Percentiles rank a stretch among this genome's conserved stretches.
Conservation (phyloP, 805 yeast genomes). For the Ogataea ganodermae region DNA sequence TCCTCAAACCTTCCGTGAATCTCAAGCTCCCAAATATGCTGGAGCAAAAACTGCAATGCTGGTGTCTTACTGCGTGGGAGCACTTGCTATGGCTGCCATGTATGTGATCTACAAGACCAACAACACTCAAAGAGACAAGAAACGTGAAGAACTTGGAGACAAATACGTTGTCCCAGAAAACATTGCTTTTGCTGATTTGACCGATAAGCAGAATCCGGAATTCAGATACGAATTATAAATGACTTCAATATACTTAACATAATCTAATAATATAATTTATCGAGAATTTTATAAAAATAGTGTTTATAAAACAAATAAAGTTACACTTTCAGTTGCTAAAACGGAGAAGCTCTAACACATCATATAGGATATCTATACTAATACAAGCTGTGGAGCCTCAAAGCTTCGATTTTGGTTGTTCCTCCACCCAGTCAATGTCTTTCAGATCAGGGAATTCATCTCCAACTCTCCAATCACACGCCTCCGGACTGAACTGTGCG, state of each 20-base stretch:
- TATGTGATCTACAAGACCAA: conserved; percentile 19
- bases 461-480: conserved; percentile 15
- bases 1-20: conserved; percentile 53
- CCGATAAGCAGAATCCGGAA: conserved; percentile 43
- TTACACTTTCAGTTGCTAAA: no score
- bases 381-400: no score
- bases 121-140: conserved; percentile 26
- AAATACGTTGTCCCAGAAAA: conserved; percentile 30
- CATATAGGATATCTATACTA: no score
- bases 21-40: conserved; percentile 46
- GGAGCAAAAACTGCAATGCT: conserved; percentile 45
- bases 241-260: no score
- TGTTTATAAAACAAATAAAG: no score
- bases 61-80: conserved; percentile 13
- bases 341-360: no score
- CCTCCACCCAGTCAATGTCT: conserved; percentile 12
- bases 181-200: conserved; percentile 46
- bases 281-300: no score
- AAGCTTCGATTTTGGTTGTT: no score
- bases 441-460: conserved; percentile 15
- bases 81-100: conserved; percentile 47
- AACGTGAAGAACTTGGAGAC: conserved; percentile 25
- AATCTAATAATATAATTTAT: background rate
- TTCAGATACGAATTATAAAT: conserved; percentile 38
- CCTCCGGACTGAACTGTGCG: conserved; percentile 7